A percentile compares a stretch with the other conserved stretches of the same genome.
These are phyloP conservation scores for Pyrenochaeta sp. DNA, from an alignment of 2,329 filamentous ascomycete species.

Conservation along the genomic window DNA sequence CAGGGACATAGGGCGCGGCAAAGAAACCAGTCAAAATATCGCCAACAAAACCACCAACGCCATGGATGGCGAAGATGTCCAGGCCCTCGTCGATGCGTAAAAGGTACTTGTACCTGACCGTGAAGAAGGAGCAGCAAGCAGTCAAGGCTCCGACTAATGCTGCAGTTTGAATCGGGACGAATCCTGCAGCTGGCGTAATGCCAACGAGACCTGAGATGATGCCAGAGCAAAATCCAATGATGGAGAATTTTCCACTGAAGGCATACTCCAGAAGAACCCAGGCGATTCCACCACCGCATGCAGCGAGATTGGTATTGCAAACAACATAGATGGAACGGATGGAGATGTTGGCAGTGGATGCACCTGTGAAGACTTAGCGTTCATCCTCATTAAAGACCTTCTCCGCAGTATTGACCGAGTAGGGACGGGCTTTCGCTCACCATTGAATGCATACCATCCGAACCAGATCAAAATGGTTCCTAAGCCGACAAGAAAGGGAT, in stretches of 20 bases:
- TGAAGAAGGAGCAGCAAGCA: conserved; percentile 56
- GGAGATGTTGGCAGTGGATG: conserved; percentile 59
- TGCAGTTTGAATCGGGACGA: conserved; percentile 61
- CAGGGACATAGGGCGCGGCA: conserved; percentile 59
- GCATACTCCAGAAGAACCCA: conserved; percentile 65
- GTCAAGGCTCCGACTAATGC: conserved; percentile 64
- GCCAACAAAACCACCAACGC: conserved; percentile 66
- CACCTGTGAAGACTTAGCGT: conserved; percentile 16
- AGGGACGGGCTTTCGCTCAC: conserved; percentile 44
- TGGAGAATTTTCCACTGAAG: conserved; percentile 58
- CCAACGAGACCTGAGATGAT: conserved; percentile 66
- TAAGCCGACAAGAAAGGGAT: conserved; percentile 76
- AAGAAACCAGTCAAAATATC: conserved; percentile 67
- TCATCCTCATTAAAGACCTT: not conserved
- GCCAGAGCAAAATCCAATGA: conserved; percentile 63
- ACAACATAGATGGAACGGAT: conserved; percentile 64
- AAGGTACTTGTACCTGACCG: conserved; percentile 59
- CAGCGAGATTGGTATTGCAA: conserved; percentile 68
- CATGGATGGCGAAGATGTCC: conserved; percentile 68
- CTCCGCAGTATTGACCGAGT: not conserved
- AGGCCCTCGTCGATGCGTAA: conserved; percentile 66
- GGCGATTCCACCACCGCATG: conserved; percentile 62
- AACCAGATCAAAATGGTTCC: conserved; percentile 69
- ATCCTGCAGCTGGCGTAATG: conserved; percentile 67
- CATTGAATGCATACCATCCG: conserved; percentile 48